Evolutionary conservation across 2,329 filamentous ascomycete genomes (phyloP), one percentile per base, ranked within the genome.

Genomic region (Fusarium penzigii): DNA sequence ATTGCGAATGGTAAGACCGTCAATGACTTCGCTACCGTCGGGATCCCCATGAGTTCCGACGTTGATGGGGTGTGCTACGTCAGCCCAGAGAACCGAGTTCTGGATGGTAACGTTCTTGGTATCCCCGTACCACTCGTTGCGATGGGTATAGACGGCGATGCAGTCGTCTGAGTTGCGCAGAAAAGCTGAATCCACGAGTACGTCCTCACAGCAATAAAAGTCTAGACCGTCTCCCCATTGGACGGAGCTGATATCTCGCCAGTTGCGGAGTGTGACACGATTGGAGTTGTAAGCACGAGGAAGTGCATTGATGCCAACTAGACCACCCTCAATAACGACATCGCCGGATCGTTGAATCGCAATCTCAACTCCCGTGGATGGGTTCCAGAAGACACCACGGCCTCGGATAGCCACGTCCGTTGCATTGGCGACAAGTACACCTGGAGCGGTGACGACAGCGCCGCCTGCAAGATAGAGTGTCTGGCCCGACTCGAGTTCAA

Each of bases 161-260:
- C 36, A 50, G 29, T 50, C 48, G 8, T 50, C 48, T 8, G 48
- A 50, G 42, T 40, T 50, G 29, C 47, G 41, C 41, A 49, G 20
- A 6, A 49, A 49, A 2, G 44, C 13, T n/a, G 25, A 16, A 7
- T 49, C 47, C 3, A 49, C 25, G 6, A 49, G 4, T n/a, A 49
- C 32, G 13, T 49, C 40, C 29, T 49, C 25, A 17, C 42, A 44
- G 20, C 41, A 49, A 25, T 44, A 49, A 12, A 49, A n/a, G 6
- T 49, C 47, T 12, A 49, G 44, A n/a, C 41, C 47, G 17, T 49
- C 47, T 5, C 47, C 47, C 47, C 47, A 49, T 14, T 44, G 6
- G 9, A 44, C 47, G 5, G 47, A 29, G 29, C 47, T 49, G 1
- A 49, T 29, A 1, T 40, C 25, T 14, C 47, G 17, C 6, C 25